Conservation (phyloP, 169 alveolate genomes). For the Plasmodium blacklocki region DNA sequence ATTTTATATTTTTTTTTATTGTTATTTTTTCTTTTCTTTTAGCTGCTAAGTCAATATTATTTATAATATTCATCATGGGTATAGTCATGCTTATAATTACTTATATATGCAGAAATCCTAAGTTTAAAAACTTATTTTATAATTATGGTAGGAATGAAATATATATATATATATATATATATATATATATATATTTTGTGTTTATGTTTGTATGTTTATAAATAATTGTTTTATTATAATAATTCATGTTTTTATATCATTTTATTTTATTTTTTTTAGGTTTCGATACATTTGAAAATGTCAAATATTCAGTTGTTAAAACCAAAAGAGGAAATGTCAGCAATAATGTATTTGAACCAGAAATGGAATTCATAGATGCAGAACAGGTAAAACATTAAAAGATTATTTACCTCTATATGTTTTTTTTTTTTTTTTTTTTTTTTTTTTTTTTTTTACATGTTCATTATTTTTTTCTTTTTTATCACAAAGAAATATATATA, state of each 20-base stretch:
- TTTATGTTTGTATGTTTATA: background rate
- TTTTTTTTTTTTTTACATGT: background rate
- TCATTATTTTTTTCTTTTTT: conserved; percentile 11
- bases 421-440: background rate
- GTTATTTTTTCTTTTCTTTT: background rate
- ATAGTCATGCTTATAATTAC: conserved; percentile 73
- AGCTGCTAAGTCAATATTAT: conserved; percentile 71
- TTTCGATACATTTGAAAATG: conserved; percentile 82
- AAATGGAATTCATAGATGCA: conserved; percentile 87
- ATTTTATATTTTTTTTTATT: conserved; percentile 7
- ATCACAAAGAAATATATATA: background rate
- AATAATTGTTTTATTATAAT: background rate
- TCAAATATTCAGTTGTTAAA: conserved; percentile 81
- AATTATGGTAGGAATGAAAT: conserved; percentile 45
- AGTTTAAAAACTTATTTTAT: conserved; percentile 50
- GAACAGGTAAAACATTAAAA: conserved; percentile 78
- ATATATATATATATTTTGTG: background rate
- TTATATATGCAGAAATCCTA: conserved; percentile 71
- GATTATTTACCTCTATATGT: background rate
- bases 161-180: background rate
- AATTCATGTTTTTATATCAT: background rate
- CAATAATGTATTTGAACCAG: conserved; percentile 84
- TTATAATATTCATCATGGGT: conserved; percentile 64
- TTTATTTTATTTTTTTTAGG: conserved; percentile 29
- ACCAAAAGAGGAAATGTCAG: conserved; percentile 68